A percentile compares a stretch with the other conserved stretches of the same genome.
phyloP scores from a whole-genome alignment of 2,329 filamentous ascomycete genomes.

The Hirsutella thompsonii region DNA sequence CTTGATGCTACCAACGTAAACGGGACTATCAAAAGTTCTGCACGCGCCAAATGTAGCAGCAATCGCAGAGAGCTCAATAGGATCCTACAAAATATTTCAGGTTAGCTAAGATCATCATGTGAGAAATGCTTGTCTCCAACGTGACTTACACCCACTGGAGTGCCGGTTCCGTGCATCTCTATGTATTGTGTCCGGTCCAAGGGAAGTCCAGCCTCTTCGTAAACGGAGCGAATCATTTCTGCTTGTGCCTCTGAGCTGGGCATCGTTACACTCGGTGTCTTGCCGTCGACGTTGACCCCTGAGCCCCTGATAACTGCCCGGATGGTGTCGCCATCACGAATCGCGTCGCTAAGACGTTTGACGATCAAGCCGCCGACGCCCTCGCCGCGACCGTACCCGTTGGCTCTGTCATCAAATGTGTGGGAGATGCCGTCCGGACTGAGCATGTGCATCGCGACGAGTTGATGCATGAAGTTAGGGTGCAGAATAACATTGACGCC shows the following conservation, averaged over 20 bases:
- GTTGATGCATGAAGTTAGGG: slow-evolving; percentile 11
- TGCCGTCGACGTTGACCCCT: slow-evolving; percentile 28
- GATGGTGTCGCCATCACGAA: slow-evolving; percentile 31
- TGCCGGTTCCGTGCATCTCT: slow-evolving; percentile 27
- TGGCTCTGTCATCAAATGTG: slow-evolving; percentile 28
- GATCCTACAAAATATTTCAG: slow-evolving; percentile 10
- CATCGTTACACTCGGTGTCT: slow-evolving; percentile 22
- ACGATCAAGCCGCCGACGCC: slow-evolving; percentile 29
- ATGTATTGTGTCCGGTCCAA: slow-evolving; percentile 16
- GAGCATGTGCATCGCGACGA: slow-evolving; percentile 22
- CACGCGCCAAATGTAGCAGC: slow-evolving; percentile 12
- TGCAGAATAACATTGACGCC: slow-evolving; percentile 17
- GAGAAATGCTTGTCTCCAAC: neutral
- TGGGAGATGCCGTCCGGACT: slow-evolving; percentile 17
- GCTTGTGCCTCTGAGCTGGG: slow-evolving; percentile 22
- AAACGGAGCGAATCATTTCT: slow-evolving; percentile 15
- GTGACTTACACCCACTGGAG: slow-evolving; percentile 14
- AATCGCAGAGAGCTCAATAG: slow-evolving; percentile 22
- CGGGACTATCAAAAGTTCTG: slow-evolving; percentile 3
- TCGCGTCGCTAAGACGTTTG: slow-evolving; percentile 31
- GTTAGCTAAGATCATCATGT: neutral
- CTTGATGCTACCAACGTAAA: slow-evolving; percentile 18
- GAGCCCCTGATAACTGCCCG: slow-evolving; percentile 24
- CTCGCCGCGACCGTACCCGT: slow-evolving; percentile 39
- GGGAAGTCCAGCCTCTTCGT: slow-evolving; percentile 11